Conservation (phyloP, 2,329 filamentous ascomycete species). For the Cladosporium sp. region DNA sequence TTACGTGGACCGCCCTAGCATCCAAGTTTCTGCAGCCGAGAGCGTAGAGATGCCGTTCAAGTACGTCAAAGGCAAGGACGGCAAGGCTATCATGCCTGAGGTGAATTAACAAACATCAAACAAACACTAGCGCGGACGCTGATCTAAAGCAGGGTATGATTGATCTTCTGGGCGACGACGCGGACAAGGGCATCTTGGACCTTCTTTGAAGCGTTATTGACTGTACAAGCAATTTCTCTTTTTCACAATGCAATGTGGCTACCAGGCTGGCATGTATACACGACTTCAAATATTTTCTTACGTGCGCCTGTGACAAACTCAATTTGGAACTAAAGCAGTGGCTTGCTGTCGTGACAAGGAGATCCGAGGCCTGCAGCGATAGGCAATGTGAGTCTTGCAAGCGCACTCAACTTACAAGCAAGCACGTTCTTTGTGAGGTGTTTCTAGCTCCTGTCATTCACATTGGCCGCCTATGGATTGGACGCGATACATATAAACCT, state of each 20-base stretch:
- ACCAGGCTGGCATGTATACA: background rate
- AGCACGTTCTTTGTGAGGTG: background rate
- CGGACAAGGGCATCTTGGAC: slow-evolving; percentile 87
- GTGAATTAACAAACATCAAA: slow-evolving; percentile 50
- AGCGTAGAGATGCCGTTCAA: slow-evolving; percentile 98
- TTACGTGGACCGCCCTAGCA: slow-evolving; percentile 85
- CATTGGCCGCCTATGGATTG: background rate
- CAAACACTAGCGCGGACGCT: slow-evolving; percentile 21
- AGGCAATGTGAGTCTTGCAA: background rate
- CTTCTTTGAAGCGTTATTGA: slow-evolving; percentile 60
- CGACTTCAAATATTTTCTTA: no score
- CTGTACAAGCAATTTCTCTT: background rate
- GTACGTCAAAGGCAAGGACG: slow-evolving; percentile 75
- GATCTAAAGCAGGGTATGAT: slow-evolving; percentile 74
- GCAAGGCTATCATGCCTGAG: slow-evolving; percentile 86
- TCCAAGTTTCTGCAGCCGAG: slow-evolving; percentile 80
- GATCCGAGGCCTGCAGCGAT: background rate
- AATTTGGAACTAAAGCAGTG: background rate
- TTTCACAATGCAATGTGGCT: background rate
- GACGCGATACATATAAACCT: background rate
- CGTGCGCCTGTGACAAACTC: no score
- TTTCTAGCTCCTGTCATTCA: background rate
- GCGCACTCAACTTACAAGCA: background rate
- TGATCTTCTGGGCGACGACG: slow-evolving; percentile 88
- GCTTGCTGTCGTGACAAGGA: background rate